Evolutionary conservation across 352 stramenopile genomes (phyloP), one percentile per base, ranked within the genome.

Genomic region (Halophytophthora polymorphica): DNA sequence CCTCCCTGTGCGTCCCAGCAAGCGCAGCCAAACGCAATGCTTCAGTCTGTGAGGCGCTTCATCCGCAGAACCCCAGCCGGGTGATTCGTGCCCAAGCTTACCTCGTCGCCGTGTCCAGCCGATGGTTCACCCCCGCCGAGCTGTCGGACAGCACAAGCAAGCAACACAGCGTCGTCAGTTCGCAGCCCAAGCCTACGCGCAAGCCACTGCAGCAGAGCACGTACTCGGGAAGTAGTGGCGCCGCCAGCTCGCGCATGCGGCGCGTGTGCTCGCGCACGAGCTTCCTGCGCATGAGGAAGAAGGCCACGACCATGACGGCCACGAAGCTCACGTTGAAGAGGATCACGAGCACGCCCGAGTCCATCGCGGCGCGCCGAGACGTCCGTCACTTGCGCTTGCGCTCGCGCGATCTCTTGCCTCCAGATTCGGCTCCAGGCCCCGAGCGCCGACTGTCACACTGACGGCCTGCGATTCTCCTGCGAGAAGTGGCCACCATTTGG

Each of bases 181-280:
- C 17, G 25, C 10, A 21, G n/a, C 29, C 13, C 34, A n/a, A 36
- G 14, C 12, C 11, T 35, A 11, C 8, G 39, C 45, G 25, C 36
- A 29, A 17, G 21, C 45, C 17, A 42, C 3, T n/a, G 42, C 40
- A 28, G 36, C n/a, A 52, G 41, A 18, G 13, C 19, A 67, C 63
- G 31, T 66, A 88, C 77, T 70, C 69, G 39, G 60, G 58, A 13
- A 88, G 66, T 50, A 88, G 51, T 15, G 77, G 77, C 2, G 68
- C 69, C 37, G 66, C 62, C 17, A 88, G 60, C 45, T 86, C 69
- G 50, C 68, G 74, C 52, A 84, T 55, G 29, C 62, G 50, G 29
- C 42, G 71, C 17, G 56, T 65, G 38, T 73, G 72, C 46, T 63
- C 47, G 22, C 64, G 70, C 38, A 71, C 61, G 50, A 86, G 45